phyloP scores from a whole-genome alignment of 2,329 filamentous ascomycete species.

The Ustulina deusta region DNA sequence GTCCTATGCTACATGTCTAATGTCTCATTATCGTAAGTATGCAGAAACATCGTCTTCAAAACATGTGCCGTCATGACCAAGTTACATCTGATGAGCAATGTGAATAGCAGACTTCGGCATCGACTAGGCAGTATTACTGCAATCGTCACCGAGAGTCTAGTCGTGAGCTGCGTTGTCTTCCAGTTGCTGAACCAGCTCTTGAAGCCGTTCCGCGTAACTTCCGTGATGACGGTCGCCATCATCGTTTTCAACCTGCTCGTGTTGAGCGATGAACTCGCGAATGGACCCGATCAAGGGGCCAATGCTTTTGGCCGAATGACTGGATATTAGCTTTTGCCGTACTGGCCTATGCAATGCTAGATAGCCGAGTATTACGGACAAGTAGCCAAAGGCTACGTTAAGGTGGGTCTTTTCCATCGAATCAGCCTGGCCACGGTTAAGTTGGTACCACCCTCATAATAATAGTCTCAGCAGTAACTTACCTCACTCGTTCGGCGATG shows the following conservation, averaged over 20 bases:
- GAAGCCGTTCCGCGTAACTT: conserved; percentile 55
- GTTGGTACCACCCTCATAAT: conserved; percentile 38
- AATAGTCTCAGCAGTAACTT: conserved; percentile 52
- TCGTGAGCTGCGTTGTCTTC: conserved; percentile 48
- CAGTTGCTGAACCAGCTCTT: conserved; percentile 56
- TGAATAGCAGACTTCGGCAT: conserved; percentile 12
- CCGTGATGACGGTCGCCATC: conserved; percentile 49
- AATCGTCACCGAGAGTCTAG: conserved; percentile 29
- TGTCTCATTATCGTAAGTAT: conserved; percentile 39
- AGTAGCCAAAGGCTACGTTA: conserved; percentile 87
- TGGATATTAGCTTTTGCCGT: conserved; percentile 57
- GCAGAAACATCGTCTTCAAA: conserved; percentile 34
- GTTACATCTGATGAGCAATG: conserved; percentile 7
- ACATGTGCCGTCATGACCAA: conserved; percentile 14
- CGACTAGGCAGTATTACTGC: background rate
- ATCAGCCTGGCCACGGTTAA: conserved; percentile 64
- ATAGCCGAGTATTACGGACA: conserved; percentile 86
- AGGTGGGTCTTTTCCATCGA: conserved; percentile 80
- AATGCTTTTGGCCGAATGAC: conserved; percentile 59
- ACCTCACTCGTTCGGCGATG: conserved; percentile 76
- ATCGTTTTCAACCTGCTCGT: conserved; percentile 62
- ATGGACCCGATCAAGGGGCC: conserved; percentile 64
- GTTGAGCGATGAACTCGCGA: conserved; percentile 65
- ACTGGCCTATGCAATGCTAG: conserved; percentile 71
- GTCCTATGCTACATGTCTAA: conserved; percentile 36